Conservation (phyloP, 2,329 filamentous ascomycete species). For the Aureobasidium subglaciale region DNA sequence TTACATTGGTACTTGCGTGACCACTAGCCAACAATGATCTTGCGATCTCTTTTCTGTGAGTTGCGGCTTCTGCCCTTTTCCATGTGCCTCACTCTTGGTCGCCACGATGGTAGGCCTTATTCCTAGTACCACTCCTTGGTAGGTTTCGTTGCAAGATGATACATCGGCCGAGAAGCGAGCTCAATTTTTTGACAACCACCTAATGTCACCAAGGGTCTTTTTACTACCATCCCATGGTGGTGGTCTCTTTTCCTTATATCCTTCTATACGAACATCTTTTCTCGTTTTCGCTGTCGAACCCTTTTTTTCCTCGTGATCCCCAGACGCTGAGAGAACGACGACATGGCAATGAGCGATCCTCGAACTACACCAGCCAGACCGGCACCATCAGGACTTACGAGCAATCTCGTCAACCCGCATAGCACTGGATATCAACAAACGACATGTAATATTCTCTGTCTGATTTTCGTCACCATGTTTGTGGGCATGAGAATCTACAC, state of each 20-base stretch:
- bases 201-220: not conserved
- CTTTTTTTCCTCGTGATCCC: not conserved
- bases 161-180: not conserved
- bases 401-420: constrained; percentile 1
- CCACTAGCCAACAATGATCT: too few species aligned
- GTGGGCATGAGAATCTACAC: constrained; percentile 3
- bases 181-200: constrained; percentile 3
- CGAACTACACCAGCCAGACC: not conserved
- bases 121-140: not conserved
- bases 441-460: not conserved
- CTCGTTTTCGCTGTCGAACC: not conserved
- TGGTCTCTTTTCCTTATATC: not conserved
- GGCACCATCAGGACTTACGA: not conserved
- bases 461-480: not conserved
- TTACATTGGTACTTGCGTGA: not conserved
- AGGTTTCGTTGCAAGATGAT: constrained; percentile 1
- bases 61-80: too few species aligned
- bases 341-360: not conserved
- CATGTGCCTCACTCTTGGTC: too few species aligned
- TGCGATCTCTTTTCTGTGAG: too few species aligned
- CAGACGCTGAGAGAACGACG: not conserved
- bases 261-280: not conserved
- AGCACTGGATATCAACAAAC: constrained; percentile 5
- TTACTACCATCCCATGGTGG: not conserved
- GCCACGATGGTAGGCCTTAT: constrained; percentile 3